Percentiles rank a stretch among this genome's conserved stretches.
phyloP scores from a whole-genome alignment of 768 basidiomycete species.

The Tylopilus intermedius region DNA sequence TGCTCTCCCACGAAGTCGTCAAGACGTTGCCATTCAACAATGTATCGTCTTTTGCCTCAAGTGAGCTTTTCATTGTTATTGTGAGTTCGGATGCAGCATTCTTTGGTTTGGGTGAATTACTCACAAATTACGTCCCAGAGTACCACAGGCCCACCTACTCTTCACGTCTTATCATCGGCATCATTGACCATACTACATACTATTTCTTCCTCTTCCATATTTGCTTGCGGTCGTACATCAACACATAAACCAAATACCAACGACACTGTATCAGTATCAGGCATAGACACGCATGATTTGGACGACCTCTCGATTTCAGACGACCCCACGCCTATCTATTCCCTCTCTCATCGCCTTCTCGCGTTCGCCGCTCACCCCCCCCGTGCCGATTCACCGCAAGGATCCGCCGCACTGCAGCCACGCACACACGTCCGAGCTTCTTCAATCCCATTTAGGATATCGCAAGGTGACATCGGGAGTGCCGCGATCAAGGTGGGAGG shows the following conservation, averaged over 20 bases:
- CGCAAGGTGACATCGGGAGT: slow-evolving; percentile 49
- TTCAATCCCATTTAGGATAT: slow-evolving; percentile 28
- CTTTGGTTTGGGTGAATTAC: neutral
- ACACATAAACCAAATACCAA: slow-evolving; percentile 32
- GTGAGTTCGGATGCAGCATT: slow-evolving; percentile 36
- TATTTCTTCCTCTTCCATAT: slow-evolving; percentile 44
- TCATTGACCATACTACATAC: slow-evolving; percentile 49
- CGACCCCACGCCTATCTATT: slow-evolving; percentile 48
- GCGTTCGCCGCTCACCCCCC: slow-evolving; percentile 48
- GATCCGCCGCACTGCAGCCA: slow-evolving; percentile 14
- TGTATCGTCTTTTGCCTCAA: slow-evolving; percentile 42
- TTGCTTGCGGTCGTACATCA: slow-evolving; percentile 39
- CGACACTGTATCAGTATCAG: slow-evolving; percentile 38
- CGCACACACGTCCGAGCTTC: slow-evolving; percentile 23
- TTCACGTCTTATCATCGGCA: slow-evolving; percentile 54
- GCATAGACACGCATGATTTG: slow-evolving; percentile 26
- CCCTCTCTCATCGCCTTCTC: slow-evolving; percentile 48
- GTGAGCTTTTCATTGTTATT: slow-evolving; percentile 48
- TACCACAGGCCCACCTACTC: slow-evolving; percentile 48
- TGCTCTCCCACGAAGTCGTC: slow-evolving; percentile 45
- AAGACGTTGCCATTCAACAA: slow-evolving; percentile 43
- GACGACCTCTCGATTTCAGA: slow-evolving; percentile 13
- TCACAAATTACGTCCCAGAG: slow-evolving; percentile 36
- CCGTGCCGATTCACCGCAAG: slow-evolving; percentile 20
- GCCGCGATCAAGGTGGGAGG: slow-evolving; percentile 56